A percentile compares a stretch with the other conserved stretches of the same genome.
Conservation (phyloP, 1,284 basidiomycete species). For the Vanrija sp. region DNA sequence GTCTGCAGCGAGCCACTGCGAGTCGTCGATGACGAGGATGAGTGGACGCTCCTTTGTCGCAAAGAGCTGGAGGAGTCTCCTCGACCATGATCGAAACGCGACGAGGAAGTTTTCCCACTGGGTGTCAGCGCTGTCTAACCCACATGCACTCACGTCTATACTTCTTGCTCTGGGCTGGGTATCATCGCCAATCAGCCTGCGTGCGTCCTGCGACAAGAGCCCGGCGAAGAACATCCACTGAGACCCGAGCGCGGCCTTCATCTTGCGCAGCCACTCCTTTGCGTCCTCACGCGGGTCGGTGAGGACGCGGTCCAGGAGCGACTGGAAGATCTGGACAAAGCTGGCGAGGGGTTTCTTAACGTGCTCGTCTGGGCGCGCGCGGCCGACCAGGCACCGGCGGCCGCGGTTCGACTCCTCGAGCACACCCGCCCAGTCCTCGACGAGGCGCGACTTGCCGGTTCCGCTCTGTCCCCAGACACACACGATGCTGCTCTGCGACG, state of each 20-base stretch:
- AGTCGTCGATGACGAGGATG: constrained; percentile 40
- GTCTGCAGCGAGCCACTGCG: constrained; percentile 37
- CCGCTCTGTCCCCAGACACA: constrained; percentile 38
- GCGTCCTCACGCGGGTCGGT: constrained; percentile 38
- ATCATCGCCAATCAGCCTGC: constrained; percentile 23
- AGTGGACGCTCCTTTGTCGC: constrained; percentile 32
- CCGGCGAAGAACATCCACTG: constrained; percentile 32
- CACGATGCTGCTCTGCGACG: constrained; percentile 13
- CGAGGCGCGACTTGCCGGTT: constrained; percentile 36
- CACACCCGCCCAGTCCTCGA: constrained; percentile 28
- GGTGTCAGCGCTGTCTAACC: not conserved
- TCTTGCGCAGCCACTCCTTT: constrained; percentile 27
- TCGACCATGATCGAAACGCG: constrained; percentile 29
- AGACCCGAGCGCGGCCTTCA: constrained; percentile 23
- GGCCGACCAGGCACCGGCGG: constrained; percentile 24
- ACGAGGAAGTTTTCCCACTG: constrained; percentile 27
- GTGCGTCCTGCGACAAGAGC: constrained; percentile 28
- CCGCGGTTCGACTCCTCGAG: constrained; percentile 16
- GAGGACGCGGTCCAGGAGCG: constrained; percentile 35
- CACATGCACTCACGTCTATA: constrained; percentile 12
- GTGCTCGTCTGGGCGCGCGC: constrained; percentile 35
- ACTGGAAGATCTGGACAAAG: constrained; percentile 40
- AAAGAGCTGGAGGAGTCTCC: constrained; percentile 38
- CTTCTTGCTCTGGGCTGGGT: not conserved
- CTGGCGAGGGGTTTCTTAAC: constrained; percentile 33